These are phyloP conservation scores for Botryobasidium botryosum DNA, from an alignment of 768 basidiomycete genomes.

Conservation along the genomic window DNA sequence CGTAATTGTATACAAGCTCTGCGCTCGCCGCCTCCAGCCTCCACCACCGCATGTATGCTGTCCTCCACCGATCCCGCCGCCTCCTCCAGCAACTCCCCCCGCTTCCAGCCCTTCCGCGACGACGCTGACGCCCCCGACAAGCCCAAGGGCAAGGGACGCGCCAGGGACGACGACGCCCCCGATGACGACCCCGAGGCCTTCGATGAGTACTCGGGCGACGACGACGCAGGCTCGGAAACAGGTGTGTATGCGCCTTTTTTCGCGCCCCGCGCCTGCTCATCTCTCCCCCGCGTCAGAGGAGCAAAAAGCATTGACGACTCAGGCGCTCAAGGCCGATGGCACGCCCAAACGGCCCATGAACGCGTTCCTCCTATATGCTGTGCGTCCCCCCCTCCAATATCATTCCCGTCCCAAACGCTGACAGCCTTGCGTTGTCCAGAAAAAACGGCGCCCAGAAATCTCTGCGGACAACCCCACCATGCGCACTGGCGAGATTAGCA, in stretches of 20 bases:
- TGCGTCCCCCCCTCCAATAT: conserved; percentile 15
- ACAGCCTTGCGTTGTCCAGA: background rate
- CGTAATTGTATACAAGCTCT: background rate
- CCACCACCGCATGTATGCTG: background rate
- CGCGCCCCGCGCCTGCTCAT: background rate
- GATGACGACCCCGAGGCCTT: conserved; percentile 2
- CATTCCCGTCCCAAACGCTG: background rate
- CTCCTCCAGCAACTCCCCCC: background rate
- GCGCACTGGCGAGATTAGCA: conserved; percentile 82
- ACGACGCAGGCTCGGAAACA: background rate
- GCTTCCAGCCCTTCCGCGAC: background rate
- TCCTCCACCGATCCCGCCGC: background rate
- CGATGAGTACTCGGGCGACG: background rate
- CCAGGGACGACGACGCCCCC: conserved; percentile 5
- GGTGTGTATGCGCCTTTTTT: conserved; percentile 1
- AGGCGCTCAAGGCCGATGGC: conserved; percentile 71
- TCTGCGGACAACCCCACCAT: conserved; percentile 76
- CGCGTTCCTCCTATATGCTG: conserved; percentile 87
- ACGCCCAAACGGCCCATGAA: conserved; percentile 88
- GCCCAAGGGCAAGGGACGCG: conserved; percentile 3
- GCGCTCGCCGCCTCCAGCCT: background rate
- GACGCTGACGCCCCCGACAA: background rate
- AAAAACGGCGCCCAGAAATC: conserved; percentile 60
- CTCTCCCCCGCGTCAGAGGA: background rate
- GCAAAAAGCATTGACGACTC: conserved; percentile 33